A percentile compares a stretch with the other conserved stretches of the same genome.
These are phyloP conservation scores for Colletotrichum eleusines DNA, from an alignment of 2,329 filamentous ascomycete genomes.

Conservation along the genomic window DNA sequence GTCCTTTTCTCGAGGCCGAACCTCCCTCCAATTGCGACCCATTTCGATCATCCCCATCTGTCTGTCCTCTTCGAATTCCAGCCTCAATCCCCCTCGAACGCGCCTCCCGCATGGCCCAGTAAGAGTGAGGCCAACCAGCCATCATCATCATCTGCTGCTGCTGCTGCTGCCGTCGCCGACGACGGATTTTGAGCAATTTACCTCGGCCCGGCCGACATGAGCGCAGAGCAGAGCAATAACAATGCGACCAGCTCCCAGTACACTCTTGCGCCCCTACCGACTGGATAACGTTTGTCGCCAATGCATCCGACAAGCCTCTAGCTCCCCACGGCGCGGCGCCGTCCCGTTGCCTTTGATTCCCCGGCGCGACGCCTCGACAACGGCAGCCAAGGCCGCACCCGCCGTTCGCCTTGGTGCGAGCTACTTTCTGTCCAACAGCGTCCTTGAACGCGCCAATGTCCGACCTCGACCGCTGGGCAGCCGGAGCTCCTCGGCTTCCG, in stretches of 20 bases:
- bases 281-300: conserved; percentile 40
- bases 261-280: conserved; percentile 34
- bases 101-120: conserved; percentile 14
- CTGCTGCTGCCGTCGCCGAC: conserved; percentile 10
- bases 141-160: conserved; percentile 19
- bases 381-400: conserved; percentile 34
- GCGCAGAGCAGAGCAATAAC: conserved; percentile 40
- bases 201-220: conserved; percentile 33
- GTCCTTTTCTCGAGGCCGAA: not conserved
- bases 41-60: not conserved
- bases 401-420: conserved; percentile 40
- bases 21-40: not conserved
- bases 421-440: conserved; percentile 42
- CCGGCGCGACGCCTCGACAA: conserved; percentile 29
- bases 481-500: conserved; percentile 33
- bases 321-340: not conserved
- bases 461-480: conserved; percentile 19
- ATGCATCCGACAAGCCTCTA: conserved; percentile 31
- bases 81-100: not conserved
- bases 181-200: not conserved
- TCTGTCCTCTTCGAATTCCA: not conserved
- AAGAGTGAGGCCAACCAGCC: conserved; percentile 2
- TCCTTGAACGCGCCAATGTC: conserved; percentile 30
- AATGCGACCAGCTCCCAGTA: conserved; percentile 41
- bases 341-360: conserved; percentile 14